phyloP scores from a whole-genome alignment of 345 rosid genomes.

The Citrus sinensis region DNA sequence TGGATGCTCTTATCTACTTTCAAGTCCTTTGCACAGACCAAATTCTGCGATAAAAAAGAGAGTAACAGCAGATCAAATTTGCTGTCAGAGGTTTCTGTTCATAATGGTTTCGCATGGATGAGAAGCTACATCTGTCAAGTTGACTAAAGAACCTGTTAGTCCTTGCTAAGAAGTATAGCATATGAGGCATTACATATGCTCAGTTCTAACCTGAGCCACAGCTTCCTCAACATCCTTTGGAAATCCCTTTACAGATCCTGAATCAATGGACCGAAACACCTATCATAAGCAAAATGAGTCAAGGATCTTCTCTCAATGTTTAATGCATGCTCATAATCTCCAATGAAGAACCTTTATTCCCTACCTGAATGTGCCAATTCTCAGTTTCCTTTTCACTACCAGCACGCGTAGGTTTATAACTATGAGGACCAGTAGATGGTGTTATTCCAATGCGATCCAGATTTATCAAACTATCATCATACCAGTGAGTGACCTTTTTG shows the following conservation, averaged over 20 bases:
- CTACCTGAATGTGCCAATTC: slow-evolving; percentile 74
- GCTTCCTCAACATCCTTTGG: slow-evolving; percentile 51
- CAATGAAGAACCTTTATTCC: neutral
- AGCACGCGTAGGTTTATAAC: slow-evolving; percentile 33
- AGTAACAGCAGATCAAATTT: neutral
- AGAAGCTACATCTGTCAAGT: neutral
- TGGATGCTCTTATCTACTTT: slow-evolving; percentile 71
- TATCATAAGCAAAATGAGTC: slow-evolving; percentile 8
- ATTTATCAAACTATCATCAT: slow-evolving; percentile 50
- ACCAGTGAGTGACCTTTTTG: slow-evolving; percentile 45
- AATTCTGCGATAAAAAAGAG: slow-evolving; percentile 35
- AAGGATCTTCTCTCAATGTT: neutral
- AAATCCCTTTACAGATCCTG: slow-evolving; percentile 71
- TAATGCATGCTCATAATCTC: neutral
- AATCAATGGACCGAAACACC: slow-evolving; percentile 76
- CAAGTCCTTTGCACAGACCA: slow-evolving; percentile 59
- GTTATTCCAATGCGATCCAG: slow-evolving; percentile 50
- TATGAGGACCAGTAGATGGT: slow-evolving; percentile 43
- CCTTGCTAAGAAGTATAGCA: neutral
- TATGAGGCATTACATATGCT: neutral
- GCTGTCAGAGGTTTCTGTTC: neutral
- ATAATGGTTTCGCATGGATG: neutral
- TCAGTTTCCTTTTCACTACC: slow-evolving; percentile 49
- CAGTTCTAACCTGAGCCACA: slow-evolving; percentile 42
- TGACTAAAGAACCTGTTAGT: neutral